Base-by-base conservation (phyloP, 2,329 filamentous ascomycete genomes). In the Botrytis fabae region DNA sequence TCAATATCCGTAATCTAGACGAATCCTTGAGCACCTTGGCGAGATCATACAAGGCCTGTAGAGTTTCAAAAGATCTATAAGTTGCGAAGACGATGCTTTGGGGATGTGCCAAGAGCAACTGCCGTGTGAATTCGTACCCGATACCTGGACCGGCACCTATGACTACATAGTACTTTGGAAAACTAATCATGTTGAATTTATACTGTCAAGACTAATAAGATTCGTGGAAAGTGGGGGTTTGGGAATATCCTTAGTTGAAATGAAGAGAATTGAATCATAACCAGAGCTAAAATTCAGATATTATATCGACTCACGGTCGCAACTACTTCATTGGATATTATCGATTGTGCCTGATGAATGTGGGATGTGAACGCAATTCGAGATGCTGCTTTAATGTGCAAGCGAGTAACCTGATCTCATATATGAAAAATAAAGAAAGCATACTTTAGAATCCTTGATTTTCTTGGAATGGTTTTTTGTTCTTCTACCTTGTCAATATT, bases 61-160 rank as follows among this genome's bases (percentile, higher is more conserved):
- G 46, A 14, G 28, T 32, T 44, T 64, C 38, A 14, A 10, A 32
- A 18, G 80, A 77, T 60, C 85, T 82, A 10, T 84, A 81, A 0
- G 85, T 87, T 2, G 85, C 86, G 38, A 86, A 82, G 20, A 85
- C 84, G 1, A 78, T 78, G 72, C 28, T 57, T 8, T 8, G 86
- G 81, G 5, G 85, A 83, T 3, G 78, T 76, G 2, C 76, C 74
- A 7, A 86, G 82, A 66, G 46, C 22, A 84, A 79, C 2, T 80
- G 79, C 5, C 81, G 77, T 14, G 81, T 80, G n/a, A 87, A 79
- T 32, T 81, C 78, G 4, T 81, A 79, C 18, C 86, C 86, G 54
- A 87, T 82, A 20, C 86, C 86, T 12, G 84, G 84, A 22, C 85
- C 84, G 63, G 81, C 82, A 57, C 85, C 86, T 18, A 79, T 71